These are phyloP conservation scores for Xylaria sp. DNA, from an alignment of 2,329 filamentous ascomycete genomes.

Conservation along the genomic window DNA sequence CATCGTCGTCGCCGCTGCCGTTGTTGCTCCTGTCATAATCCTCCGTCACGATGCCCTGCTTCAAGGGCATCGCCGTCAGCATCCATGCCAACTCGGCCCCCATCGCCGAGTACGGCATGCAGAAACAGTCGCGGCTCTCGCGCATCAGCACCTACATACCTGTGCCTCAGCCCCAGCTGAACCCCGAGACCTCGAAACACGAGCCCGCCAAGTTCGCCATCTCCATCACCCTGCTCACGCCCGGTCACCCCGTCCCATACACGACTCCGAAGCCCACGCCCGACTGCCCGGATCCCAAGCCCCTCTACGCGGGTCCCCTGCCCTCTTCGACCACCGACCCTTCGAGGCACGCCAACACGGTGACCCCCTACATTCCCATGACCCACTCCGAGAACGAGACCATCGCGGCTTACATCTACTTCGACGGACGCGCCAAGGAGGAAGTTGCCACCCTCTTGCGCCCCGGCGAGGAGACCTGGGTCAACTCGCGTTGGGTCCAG, in stretches of 20 bases:
- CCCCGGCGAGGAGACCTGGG: constrained; percentile 97
- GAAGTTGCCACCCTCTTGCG: constrained; percentile 94
- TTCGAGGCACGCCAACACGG: constrained; percentile 62
- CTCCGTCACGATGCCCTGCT: constrained; percentile 80
- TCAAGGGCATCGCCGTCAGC: constrained; percentile 98
- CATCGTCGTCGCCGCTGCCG: not conserved
- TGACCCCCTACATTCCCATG: constrained; percentile 89
- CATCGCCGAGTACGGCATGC: constrained; percentile 91
- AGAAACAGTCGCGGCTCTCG: constrained; percentile 89
- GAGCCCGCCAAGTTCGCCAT: constrained; percentile 98
- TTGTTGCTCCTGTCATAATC: not conserved
- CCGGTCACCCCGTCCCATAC: constrained; percentile 89
- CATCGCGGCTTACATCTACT: constrained; percentile 98
- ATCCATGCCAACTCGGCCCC: constrained; percentile 86
- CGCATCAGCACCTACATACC: constrained; percentile 98
- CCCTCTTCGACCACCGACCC: constrained; percentile 63
- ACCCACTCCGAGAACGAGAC: constrained; percentile 96
- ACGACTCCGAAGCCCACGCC: constrained; percentile 84
- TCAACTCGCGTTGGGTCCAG: constrained; percentile 97
- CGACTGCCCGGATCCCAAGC: constrained; percentile 81
- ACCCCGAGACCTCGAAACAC: constrained; percentile 76
- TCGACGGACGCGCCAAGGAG: constrained; percentile 93
- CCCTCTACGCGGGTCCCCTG: constrained; percentile 81
- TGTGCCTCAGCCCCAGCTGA: constrained; percentile 86
- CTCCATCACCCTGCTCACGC: constrained; percentile 93